Evolutionary conservation across 163 green algal genomes (phyloP), one percentile per base, ranked within the genome.

Genomic region (Scenedesmus sp.): DNA sequence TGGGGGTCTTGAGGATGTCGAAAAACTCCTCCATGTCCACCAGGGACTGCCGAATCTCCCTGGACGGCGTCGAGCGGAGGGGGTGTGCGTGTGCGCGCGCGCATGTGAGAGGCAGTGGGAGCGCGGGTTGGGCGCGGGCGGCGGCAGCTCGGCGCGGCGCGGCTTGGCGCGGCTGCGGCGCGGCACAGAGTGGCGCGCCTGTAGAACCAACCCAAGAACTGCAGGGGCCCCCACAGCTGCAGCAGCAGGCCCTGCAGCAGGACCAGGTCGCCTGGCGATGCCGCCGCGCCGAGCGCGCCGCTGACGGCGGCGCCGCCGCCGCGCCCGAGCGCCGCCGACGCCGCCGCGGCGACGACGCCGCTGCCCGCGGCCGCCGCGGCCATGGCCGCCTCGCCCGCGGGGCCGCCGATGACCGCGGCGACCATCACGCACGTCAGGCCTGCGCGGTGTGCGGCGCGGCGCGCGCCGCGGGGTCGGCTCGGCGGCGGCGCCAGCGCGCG

Each of bases 1-100:
- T 85, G 0, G 88, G 57, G 0, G 92, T 97, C 34, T 77, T 76
- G 29, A 98, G 87, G 70, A 98, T 93, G 11, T 91, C 78, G 53
- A 98, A 93, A 84, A 98, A 96, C 53, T 74, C 91, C 69, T 98
- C 94, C 89, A 99, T 95, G 83, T 99, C 95, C 24, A 98, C 92
- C 54, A 99, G 88, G 1, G 85, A 91, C 74, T 95, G 88, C 10
- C 93, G 83, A 53, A 96, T 83, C 85, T 97, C 91, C 24, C 93
- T 87, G 83, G 78, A 28, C 13, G 22, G 56, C 11, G 14, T 39
- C n/a, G n/a, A n/a, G n/a, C n/a, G n/a, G n/a, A n/a, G n/a, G 17
- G 17, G 48, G 48, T 24, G 48, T 15, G 17, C 48, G 17, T 18
- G 15, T 57, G 48, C 48, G 15, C 18, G 48, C 17, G 48, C 48